phyloP scores from a whole-genome alignment of 2,329 filamentous ascomycete species.

The Penicillium sp. region DNA sequence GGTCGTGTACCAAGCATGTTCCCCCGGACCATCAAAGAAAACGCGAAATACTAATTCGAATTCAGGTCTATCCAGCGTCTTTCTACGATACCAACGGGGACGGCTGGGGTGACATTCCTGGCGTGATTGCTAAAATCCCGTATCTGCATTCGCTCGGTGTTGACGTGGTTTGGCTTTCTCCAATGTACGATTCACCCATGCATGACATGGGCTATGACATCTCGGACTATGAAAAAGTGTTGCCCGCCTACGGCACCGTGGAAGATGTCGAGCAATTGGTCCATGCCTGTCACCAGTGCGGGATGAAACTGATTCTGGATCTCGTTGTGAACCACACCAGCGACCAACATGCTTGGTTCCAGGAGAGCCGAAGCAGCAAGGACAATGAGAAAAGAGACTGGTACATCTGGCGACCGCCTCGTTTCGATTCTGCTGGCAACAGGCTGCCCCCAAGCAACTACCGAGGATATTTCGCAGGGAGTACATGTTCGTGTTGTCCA shows the following conservation, averaged over 20 bases:
- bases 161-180: slow-evolving; percentile 61
- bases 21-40: too few species aligned
- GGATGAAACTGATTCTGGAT: slow-evolving; percentile 68
- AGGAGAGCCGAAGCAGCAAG: slow-evolving; percentile 56
- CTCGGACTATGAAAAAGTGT: too few species aligned
- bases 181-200: slow-evolving; percentile 61
- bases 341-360: slow-evolving; percentile 56
- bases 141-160: neutral
- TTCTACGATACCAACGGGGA: too few species aligned
- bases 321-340: slow-evolving; percentile 71
- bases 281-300: slow-evolving; percentile 37
- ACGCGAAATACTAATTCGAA: too few species aligned
- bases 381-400: slow-evolving; percentile 62
- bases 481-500: too few species aligned
- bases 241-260: too few species aligned
- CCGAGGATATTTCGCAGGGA: slow-evolving; percentile 56
- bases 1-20: too few species aligned
- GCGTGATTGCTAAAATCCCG: too few species aligned
- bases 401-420: slow-evolving; percentile 54
- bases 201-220: too few species aligned
- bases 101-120: too few species aligned
- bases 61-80: too few species aligned
- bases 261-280: slow-evolving; percentile 35
- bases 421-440: neutral
- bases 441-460: slow-evolving; percentile 42